Conservation (phyloP, 1,139 yeast species). For the Pichia sp. region DNA sequence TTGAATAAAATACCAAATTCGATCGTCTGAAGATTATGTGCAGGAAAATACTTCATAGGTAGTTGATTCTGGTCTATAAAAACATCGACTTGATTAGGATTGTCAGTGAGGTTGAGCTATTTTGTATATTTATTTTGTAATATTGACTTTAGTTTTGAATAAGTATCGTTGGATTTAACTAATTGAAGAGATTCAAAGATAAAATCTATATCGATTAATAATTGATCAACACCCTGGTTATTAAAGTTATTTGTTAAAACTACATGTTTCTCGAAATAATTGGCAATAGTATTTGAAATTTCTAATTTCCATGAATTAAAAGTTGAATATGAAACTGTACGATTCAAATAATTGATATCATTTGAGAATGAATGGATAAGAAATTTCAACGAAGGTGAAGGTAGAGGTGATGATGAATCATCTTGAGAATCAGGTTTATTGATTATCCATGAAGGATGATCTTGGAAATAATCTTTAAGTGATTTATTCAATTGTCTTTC, state of each 20-base stretch:
- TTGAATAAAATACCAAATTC: too few species aligned
- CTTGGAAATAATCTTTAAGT: constrained; percentile 46
- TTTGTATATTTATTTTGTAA: too few species aligned
- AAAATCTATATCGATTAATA: constrained; percentile 45
- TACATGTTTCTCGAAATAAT: constrained; percentile 27
- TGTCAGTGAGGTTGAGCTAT: too few species aligned
- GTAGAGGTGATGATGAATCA: neutral
- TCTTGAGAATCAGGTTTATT: constrained; percentile 3
- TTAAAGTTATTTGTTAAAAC: constrained; percentile 46
- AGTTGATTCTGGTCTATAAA: too few species aligned
- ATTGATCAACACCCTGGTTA: constrained; percentile 47
- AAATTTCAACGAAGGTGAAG: constrained; percentile 13
- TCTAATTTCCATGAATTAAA: constrained; percentile 28
- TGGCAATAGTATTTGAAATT: constrained; percentile 42
- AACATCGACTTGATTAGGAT: too few species aligned
- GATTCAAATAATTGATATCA: constrained; percentile 33
- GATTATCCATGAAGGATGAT: constrained; percentile 24
- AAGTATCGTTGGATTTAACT: constrained; percentile 25
- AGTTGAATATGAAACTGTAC: constrained; percentile 28
- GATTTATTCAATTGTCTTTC: constrained; percentile 42
- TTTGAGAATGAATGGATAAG: constrained; percentile 33
- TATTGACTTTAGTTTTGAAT: too few species aligned
- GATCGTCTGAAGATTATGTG: too few species aligned
- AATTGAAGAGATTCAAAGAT: constrained; percentile 36
- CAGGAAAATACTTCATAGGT: too few species aligned